Evolutionary conservation across 768 basidiomycete species (phyloP), one percentile per base, ranked within the genome.

Genomic region (Boletus tylopilopsis): DNA sequence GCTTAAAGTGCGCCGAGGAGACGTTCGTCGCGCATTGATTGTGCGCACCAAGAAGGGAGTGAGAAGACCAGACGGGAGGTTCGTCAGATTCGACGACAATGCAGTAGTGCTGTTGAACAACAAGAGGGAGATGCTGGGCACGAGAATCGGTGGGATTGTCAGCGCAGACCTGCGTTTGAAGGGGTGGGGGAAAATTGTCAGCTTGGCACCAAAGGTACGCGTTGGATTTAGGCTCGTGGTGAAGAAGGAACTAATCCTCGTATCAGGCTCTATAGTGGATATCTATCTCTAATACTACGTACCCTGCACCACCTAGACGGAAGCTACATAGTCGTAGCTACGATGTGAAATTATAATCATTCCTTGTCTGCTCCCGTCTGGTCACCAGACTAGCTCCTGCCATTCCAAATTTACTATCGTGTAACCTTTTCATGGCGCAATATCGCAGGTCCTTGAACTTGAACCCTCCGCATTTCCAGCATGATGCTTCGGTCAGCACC

Each of bases 121-220:
- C 75, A 98, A 98, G 74, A 80, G 85, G 49, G 92, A 95, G 71
- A 91, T 97, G 88, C 65, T 98, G 50, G 94, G 94, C 18, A 96
- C 94, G 42, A 83, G 95, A 62, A 92, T 98, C 47, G 88, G 89
- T 59, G 94, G 94, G 0, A 85, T 94, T 37, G 94, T 98, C 38
- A 93, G 89, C 52, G 88, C 89, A 0, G 94, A 96, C 59, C 66
- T 98, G 66, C 76, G 92, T 54, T 78, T 89, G 78, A 87, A 90
- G 65, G 92, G 93, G 1, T 97, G 94, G 94, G 84, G 88, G 7
- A 96, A 97, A 71, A 89, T 97, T 56, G 84, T 90, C 47, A 87
- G 85, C 70, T 68, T 96, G 61, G 94, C 94, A 57, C 93, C 93
- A 44, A 92, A 92, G 76, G 94, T 93, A 47, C 12, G 57, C 29